A percentile compares a stretch with the other conserved stretches of the same genome.
Conservation (phyloP, 257 asterid genomes). For the Avicennia marina region DNA sequence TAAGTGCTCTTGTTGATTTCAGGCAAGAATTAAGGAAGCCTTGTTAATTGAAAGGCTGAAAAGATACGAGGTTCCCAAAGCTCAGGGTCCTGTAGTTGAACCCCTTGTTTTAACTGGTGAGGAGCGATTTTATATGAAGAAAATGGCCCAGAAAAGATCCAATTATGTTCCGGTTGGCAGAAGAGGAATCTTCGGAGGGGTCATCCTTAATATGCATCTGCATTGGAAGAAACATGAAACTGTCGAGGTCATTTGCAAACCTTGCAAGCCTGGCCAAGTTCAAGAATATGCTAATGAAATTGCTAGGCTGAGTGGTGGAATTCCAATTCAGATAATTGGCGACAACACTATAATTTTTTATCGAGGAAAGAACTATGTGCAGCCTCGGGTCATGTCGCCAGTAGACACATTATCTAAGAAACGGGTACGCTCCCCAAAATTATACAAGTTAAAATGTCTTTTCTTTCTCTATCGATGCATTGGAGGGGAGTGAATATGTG, state of each 20-base stretch:
- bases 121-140: conserved; percentile 79
- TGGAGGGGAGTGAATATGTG: no score
- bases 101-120: conserved; percentile 77
- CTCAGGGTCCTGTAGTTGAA: conserved; percentile 80
- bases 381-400: conserved; percentile 93
- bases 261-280: conserved; percentile 78
- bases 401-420: conserved; percentile 85
- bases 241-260: conserved; percentile 84
- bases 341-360: conserved; percentile 77
- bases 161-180: conserved; percentile 93
- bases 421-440: conserved; percentile 42
- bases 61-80: conserved; percentile 75
- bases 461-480: no score
- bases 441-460: neutral
- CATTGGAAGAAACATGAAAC: conserved; percentile 99
- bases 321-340: conserved; percentile 74
- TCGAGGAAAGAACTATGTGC: conserved; percentile 80
- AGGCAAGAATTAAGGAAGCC: conserved; percentile 84
- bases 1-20: conserved; percentile 11
- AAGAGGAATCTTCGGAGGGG: conserved; percentile 94
- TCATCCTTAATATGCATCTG: conserved; percentile 93
- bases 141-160: conserved; percentile 88
- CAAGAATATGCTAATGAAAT: conserved; percentile 71
- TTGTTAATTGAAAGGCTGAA: conserved; percentile 72
- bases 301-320: conserved; percentile 85